These are phyloP conservation scores for Sphaerulina vaccinii DNA, from an alignment of 2,329 filamentous ascomycete species.

Conservation along the genomic window DNA sequence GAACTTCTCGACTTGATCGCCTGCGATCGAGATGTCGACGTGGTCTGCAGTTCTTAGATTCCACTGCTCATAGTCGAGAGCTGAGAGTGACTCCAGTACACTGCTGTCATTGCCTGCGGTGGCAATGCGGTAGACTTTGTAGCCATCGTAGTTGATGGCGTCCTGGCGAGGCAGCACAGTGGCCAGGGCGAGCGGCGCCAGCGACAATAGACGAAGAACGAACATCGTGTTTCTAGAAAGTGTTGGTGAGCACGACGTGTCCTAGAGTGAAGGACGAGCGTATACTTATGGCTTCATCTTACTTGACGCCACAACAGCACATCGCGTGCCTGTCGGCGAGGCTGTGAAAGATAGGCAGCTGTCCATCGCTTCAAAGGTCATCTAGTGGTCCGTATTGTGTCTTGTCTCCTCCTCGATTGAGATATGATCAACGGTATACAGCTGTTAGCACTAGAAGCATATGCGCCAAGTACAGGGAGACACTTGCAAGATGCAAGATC, in stretches of 20 bases:
- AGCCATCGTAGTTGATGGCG: slow-evolving; percentile 21
- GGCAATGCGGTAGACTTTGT: slow-evolving; percentile 19
- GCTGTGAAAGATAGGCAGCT: slow-evolving; percentile 4
- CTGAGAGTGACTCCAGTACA: slow-evolving; percentile 16
- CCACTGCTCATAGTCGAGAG: slow-evolving; percentile 23
- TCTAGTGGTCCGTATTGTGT: slow-evolving; percentile 2
- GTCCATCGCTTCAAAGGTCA: background rate
- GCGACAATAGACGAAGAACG: slow-evolving; percentile 10
- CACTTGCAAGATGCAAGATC: background rate
- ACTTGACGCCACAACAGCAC: background rate
- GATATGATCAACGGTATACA: slow-evolving; percentile 7
- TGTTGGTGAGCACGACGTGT: slow-evolving; percentile 1
- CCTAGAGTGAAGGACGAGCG: background rate
- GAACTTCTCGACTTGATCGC: slow-evolving; percentile 17
- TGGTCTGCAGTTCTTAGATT: slow-evolving; percentile 16
- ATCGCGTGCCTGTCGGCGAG: too few relatives aligned
- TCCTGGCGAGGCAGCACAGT: slow-evolving; percentile 15
- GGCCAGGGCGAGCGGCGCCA: slow-evolving; percentile 19
- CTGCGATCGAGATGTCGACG: slow-evolving; percentile 23
- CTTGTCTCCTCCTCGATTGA: slow-evolving; percentile 16
- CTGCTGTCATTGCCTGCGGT: slow-evolving; percentile 15
- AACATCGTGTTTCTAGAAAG: slow-evolving; percentile 9
- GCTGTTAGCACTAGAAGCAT: slow-evolving; percentile 11
- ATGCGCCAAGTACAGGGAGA: slow-evolving; percentile 11
- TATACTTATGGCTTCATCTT: background rate